Evolutionary conservation across 441 rosid species (phyloP).

Genomic region (Populus hybrid): DNA sequence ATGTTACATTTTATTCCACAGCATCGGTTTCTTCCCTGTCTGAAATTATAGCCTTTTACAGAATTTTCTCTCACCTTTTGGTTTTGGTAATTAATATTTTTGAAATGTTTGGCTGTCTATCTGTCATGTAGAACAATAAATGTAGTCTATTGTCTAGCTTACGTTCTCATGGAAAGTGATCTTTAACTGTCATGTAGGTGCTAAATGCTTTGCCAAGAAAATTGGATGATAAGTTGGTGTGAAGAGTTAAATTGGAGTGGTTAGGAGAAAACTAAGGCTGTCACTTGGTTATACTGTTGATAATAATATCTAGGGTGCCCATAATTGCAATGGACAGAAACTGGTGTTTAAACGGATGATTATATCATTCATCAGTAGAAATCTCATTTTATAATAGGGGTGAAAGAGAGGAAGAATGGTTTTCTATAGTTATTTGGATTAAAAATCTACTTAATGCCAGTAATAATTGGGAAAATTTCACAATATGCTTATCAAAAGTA

Average conservation of each 20-base stretch:
- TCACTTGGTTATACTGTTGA: background rate
- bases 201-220: background rate
- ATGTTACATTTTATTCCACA: background rate
- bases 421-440: background rate
- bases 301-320: background rate
- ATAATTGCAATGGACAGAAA: background rate
- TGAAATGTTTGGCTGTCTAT: background rate
- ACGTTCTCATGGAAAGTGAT: background rate
- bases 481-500: background rate
- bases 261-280: background rate
- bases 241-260: background rate
- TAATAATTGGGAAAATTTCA: background rate
- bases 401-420: background rate
- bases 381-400: background rate
- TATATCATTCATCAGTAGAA: background rate
- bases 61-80: background rate
- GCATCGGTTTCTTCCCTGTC: background rate
- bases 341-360: background rate
- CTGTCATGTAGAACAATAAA: background rate
- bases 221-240: background rate
- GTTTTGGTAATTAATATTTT: background rate
- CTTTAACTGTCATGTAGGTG: background rate
- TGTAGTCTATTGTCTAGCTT: background rate
- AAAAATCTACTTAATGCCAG: background rate
- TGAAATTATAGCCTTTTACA: background rate